Evolutionary conservation across 106 monocot genomes (phyloP).

Genomic region (Dendrobium catenatum): DNA sequence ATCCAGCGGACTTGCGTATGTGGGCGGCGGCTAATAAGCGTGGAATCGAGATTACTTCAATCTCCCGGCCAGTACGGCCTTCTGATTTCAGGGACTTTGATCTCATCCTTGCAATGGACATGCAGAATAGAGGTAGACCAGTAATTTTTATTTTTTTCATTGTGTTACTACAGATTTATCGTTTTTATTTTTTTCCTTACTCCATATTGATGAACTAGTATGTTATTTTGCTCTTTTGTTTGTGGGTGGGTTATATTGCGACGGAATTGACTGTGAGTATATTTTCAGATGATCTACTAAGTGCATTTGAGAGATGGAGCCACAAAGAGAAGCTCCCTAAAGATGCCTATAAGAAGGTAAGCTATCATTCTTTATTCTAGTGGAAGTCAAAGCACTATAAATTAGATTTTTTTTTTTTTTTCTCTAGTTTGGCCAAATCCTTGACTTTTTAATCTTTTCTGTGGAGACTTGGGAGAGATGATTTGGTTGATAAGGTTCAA

Average conservation of each 20-base stretch:
- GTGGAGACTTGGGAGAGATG: no score
- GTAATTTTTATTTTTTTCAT: not conserved
- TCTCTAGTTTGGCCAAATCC: no score
- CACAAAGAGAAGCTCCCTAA: conserved; percentile 69
- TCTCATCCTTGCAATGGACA: conserved; percentile 92
- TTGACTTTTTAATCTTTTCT: no score
- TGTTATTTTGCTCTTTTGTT: no score
- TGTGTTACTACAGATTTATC: not conserved
- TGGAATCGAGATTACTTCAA: conserved; percentile 85
- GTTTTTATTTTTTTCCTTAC: not conserved
- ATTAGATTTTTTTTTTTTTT: not conserved
- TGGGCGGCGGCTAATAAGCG: conserved; percentile 65
- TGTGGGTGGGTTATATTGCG: not conserved
- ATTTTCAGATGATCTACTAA: conserved; percentile 67
- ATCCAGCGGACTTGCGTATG: conserved; percentile 75
- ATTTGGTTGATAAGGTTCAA: no score
- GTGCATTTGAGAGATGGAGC: conserved; percentile 79
- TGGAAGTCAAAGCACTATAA: not conserved
- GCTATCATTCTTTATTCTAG: conserved; percentile 2
- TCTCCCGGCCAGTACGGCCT: conserved; percentile 71
- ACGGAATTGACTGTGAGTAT: not conserved
- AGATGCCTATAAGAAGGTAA: conserved; percentile 63
- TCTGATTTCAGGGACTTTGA: conserved; percentile 91
- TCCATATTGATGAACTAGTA: not conserved
- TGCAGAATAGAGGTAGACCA: conserved; percentile 73